Conservation (phyloP, 192 early-diverging fungal species). For the Mortierella alpina region DNA sequence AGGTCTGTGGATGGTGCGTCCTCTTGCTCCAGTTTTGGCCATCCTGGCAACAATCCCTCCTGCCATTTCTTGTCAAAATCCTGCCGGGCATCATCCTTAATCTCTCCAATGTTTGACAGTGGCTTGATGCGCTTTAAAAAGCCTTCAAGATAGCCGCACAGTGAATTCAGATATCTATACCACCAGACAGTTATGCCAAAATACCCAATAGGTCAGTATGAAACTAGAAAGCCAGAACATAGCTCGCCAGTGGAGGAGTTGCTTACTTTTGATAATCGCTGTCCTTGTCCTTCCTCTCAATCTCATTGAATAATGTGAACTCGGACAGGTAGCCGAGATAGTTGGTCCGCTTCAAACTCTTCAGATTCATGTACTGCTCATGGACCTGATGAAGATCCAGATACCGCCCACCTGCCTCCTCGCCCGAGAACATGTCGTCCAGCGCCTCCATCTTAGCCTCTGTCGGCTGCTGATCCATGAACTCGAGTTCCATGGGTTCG, state of each 20-base stretch:
- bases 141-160: slow-evolving; percentile 76
- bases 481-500: slow-evolving; percentile 85
- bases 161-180: slow-evolving; percentile 69
- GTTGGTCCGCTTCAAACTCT: slow-evolving; percentile 64
- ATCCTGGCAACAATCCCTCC: slow-evolving; percentile 66
- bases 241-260: not conserved
- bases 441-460: slow-evolving; percentile 63
- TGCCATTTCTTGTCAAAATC: slow-evolving; percentile 77
- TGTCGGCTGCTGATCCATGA: slow-evolving; percentile 66
- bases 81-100: slow-evolving; percentile 57
- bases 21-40: slow-evolving; percentile 61
- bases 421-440: slow-evolving; percentile 93
- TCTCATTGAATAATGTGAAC: slow-evolving; percentile 71
- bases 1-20: slow-evolving; percentile 58
- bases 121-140: slow-evolving; percentile 83
- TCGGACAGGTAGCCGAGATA: slow-evolving; percentile 78
- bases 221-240: not conserved
- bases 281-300: slow-evolving; percentile 68
- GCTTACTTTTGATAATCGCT: slow-evolving; percentile 69
- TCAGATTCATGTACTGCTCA: slow-evolving; percentile 87
- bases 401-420: slow-evolving; percentile 86
- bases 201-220: not conserved
- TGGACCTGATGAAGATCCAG: slow-evolving; percentile 88
- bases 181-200: not conserved
- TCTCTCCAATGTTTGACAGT: slow-evolving; percentile 73